These are phyloP conservation scores for Suhomyces faveliae DNA, from an alignment of 805 yeast genomes.

Conservation along the genomic window DNA sequence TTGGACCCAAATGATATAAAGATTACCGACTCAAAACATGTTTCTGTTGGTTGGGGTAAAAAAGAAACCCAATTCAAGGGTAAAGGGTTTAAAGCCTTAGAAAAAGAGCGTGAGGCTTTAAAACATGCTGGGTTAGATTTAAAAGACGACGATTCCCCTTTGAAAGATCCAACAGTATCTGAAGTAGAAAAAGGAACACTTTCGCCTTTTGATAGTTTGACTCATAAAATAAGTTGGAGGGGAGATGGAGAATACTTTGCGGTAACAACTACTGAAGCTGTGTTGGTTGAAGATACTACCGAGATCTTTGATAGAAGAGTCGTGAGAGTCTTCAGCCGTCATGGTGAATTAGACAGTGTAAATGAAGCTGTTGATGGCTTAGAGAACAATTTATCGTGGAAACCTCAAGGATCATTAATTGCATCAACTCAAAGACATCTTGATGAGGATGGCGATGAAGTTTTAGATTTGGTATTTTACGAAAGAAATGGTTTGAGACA, in stretches of 20 bases:
- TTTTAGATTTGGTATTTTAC: slow-evolving; percentile 65
- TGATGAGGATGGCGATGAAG: slow-evolving; percentile 51
- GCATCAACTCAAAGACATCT: slow-evolving; percentile 73
- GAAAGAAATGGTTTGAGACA: slow-evolving; percentile 93
- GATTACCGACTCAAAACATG: slow-evolving; percentile 66
- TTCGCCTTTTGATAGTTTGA: slow-evolving; percentile 52
- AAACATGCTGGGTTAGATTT: slow-evolving; percentile 67
- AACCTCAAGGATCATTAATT: slow-evolving; percentile 84
- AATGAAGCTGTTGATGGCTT: slow-evolving; percentile 87
- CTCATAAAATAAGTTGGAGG: slow-evolving; percentile 76
- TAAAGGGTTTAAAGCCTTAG: slow-evolving; percentile 79
- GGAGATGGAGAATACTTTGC: slow-evolving; percentile 89
- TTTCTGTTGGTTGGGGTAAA: slow-evolving; percentile 98
- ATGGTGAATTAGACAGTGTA: slow-evolving; percentile 74
- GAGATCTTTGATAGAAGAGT: slow-evolving; percentile 59
- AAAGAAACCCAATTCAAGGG: slow-evolving; percentile 97
- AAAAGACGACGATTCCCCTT: slow-evolving; percentile 53
- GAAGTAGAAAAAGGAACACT: slow-evolving; percentile 67
- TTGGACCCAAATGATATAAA: slow-evolving; percentile 61
- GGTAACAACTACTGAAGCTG: slow-evolving; percentile 59
- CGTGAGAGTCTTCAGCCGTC: slow-evolving; percentile 76
- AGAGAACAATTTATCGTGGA: slow-evolving; percentile 77
- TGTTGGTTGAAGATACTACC: slow-evolving; percentile 38
- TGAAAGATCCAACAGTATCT: slow-evolving; percentile 87
- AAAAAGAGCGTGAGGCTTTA: slow-evolving; percentile 57